A percentile compares a stretch with the other conserved stretches of the same genome.
Evolutionary conservation across 352 stramenopile species (phyloP).

Genomic region (Saprolegnia diclina): DNA sequence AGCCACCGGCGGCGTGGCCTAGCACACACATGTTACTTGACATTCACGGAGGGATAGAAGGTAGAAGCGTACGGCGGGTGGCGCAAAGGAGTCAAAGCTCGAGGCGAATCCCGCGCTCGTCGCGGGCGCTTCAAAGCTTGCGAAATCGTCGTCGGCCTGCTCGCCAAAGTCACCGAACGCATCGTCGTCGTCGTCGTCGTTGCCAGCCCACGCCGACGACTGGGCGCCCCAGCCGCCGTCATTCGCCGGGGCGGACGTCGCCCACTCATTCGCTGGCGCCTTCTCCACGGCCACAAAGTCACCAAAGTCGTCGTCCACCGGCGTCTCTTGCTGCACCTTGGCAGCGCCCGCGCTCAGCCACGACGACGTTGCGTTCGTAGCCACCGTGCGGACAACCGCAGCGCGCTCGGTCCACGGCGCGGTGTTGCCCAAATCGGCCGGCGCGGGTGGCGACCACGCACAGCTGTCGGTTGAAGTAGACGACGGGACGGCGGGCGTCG

Average conservation of each 20-base stretch:
- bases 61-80: background rate
- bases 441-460: background rate
- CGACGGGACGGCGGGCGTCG: background rate
- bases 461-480: background rate
- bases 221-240: background rate
- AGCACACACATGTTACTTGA: background rate
- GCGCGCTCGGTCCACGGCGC: background rate
- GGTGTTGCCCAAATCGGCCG: background rate
- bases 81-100: slow-evolving; percentile 6
- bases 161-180: slow-evolving; percentile 21
- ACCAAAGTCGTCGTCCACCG: slow-evolving; percentile 6
- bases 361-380: background rate
- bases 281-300: background rate
- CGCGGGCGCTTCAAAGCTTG: too few species aligned
- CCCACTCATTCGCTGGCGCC: background rate
- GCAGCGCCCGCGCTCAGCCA: slow-evolving; percentile 2
- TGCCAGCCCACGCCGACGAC: background rate
- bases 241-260: background rate
- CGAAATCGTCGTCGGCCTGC: background rate
- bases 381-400: background rate
- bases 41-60: background rate
- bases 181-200: background rate
- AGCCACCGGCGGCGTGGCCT: background rate
- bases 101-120: background rate
- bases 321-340: background rate